Percentiles rank a stretch among this genome's conserved stretches.
These are phyloP conservation scores for Pseudonectria foliicola DNA, from an alignment of 2,329 filamentous ascomycete genomes.

Conservation along the genomic window DNA sequence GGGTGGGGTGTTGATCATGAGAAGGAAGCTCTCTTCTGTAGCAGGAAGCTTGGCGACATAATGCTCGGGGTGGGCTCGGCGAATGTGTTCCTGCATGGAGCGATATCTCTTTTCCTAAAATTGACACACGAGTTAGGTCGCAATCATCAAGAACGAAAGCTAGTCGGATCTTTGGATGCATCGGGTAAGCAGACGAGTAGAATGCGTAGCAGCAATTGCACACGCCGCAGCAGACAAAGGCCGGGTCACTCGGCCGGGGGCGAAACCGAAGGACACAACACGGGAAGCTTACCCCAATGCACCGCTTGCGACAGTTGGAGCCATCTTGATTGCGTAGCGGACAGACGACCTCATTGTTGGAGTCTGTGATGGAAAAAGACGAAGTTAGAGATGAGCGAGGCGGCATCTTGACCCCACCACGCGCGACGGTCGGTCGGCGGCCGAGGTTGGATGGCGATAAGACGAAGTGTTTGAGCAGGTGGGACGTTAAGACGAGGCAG, in stretches of 20 bases:
- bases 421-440: constrained; percentile 25
- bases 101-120: constrained; percentile 86
- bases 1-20: constrained; percentile 91
- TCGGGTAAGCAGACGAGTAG: too few relatives aligned
- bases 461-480: constrained; percentile 9
- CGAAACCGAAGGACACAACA: constrained; percentile 5
- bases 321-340: constrained; percentile 93
- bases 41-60: constrained; percentile 97
- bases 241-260: too few relatives aligned
- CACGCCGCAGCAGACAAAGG: too few relatives aligned
- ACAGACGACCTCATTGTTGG: constrained; percentile 94
- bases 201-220: too few relatives aligned
- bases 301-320: constrained; percentile 94
- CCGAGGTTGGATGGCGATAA: constrained; percentile 16
- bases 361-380: constrained; percentile 86
- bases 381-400: constrained; percentile 79
- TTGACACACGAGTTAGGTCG: constrained; percentile 18
- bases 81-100: constrained; percentile 99
- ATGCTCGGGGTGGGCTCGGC: constrained; percentile 90
- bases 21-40: constrained; percentile 92
- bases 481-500: constrained; percentile 8
- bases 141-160: too few relatives aligned
- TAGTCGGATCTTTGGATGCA: too few relatives aligned
- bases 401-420: constrained; percentile 72
- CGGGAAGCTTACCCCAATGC: constrained; percentile 78